Conservation (phyloP, 2,329 filamentous ascomycete species). For the Stylonectria norvegica region DNA sequence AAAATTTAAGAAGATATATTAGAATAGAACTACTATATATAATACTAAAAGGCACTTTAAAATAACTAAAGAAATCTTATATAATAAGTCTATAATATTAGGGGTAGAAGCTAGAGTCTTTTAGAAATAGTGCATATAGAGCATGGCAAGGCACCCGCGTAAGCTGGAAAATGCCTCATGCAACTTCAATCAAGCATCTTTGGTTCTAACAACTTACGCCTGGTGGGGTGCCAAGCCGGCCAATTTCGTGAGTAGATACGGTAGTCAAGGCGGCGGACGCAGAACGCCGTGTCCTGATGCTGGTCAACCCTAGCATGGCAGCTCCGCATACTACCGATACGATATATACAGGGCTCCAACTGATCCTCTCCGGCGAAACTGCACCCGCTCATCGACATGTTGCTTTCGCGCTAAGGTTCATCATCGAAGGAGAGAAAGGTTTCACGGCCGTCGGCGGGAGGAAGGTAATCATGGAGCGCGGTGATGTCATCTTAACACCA, state of each 20-base stretch:
- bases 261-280: constrained; percentile 47
- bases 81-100: too few species aligned
- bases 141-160: too few species aligned
- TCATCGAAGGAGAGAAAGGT: constrained; percentile 54
- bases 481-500: constrained; percentile 56
- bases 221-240: accelerated
- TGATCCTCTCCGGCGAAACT: constrained; percentile 53
- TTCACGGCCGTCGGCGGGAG: constrained; percentile 56
- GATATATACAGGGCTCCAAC: constrained; percentile 51
- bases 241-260: background rate
- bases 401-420: constrained; percentile 55
- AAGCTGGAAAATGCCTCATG: too few species aligned
- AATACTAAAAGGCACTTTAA: too few species aligned
- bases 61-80: too few species aligned
- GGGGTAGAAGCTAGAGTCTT: too few species aligned
- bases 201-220: too few species aligned
- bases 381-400: constrained; percentile 54
- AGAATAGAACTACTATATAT: too few species aligned
- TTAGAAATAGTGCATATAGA: too few species aligned
- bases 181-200: too few species aligned
- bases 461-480: constrained; percentile 48
- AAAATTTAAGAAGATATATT: too few species aligned
- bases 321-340: constrained; percentile 33
- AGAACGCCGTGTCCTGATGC: constrained; percentile 54
- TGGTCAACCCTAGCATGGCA: constrained; percentile 46